These are phyloP conservation scores for Neofusicoccum laricinum DNA, from an alignment of 2,329 filamentous ascomycete genomes.

Conservation along the genomic window DNA sequence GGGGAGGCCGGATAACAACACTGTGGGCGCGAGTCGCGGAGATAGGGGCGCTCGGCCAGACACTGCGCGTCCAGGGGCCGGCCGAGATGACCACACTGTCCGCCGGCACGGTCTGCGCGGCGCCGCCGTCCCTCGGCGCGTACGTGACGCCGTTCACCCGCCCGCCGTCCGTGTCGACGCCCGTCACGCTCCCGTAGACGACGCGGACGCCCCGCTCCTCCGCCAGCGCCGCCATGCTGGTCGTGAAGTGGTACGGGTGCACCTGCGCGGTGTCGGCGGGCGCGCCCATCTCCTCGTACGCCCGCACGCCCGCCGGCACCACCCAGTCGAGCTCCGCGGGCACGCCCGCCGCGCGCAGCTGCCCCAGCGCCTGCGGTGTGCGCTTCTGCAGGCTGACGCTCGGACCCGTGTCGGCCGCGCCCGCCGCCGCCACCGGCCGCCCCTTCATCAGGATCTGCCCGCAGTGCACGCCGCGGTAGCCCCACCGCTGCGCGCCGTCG, in stretches of 20 bases:
- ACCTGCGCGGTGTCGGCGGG: slow-evolving; percentile 85
- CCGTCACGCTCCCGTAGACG: slow-evolving; percentile 65
- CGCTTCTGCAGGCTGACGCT: slow-evolving; percentile 56
- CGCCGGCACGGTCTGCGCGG: slow-evolving; percentile 51
- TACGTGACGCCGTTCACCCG: slow-evolving; percentile 64
- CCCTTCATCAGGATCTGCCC: slow-evolving; percentile 61
- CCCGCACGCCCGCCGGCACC: slow-evolving; percentile 60
- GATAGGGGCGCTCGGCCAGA: slow-evolving; percentile 58
- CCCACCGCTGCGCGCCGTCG: slow-evolving; percentile 75
- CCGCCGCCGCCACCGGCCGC: slow-evolving; percentile 31
- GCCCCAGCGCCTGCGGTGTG: slow-evolving; percentile 48
- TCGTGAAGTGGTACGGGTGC: slow-evolving; percentile 89
- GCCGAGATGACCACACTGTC: slow-evolving; percentile 59
- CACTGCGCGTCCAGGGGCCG: slow-evolving; percentile 58
- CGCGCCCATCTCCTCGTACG: slow-evolving; percentile 82
- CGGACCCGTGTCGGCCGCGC: slow-evolving; percentile 24
- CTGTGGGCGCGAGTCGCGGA: slow-evolving; percentile 60
- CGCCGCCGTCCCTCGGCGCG: slow-evolving; percentile 47
- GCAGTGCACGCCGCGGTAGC: slow-evolving; percentile 76
- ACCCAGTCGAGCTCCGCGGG: slow-evolving; percentile 86
- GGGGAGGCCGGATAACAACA: slow-evolving; percentile 57
- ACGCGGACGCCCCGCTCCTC: slow-evolving; percentile 58
- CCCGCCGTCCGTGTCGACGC: slow-evolving; percentile 51
- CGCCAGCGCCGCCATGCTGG: slow-evolving; percentile 73
- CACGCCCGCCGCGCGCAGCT: slow-evolving; percentile 58